These are phyloP conservation scores for Fraxinus pennsylvanica DNA, from an alignment of 257 asterid genomes.

Conservation along the genomic window DNA sequence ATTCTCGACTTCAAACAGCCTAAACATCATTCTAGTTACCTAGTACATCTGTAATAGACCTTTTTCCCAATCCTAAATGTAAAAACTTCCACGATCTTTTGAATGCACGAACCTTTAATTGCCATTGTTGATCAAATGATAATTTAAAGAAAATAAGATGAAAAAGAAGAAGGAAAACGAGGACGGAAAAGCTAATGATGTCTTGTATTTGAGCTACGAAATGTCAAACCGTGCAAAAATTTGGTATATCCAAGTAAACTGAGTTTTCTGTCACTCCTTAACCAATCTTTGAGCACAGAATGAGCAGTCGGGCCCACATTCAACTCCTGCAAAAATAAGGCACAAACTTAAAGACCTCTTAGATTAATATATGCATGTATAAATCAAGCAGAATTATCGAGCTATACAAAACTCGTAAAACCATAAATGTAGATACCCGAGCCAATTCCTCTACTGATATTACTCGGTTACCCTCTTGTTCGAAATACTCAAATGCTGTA, in stretches of 20 bases:
- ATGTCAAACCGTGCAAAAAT: slow-evolving; percentile 90
- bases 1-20: neutral
- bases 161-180: neutral
- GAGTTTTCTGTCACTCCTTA: slow-evolving; percentile 71
- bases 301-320: slow-evolving; percentile 75
- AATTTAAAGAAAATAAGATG: slow-evolving; percentile 10
- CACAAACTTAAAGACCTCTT: neutral
- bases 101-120: neutral
- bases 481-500: slow-evolving; percentile 69
- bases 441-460: slow-evolving; percentile 83
- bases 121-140: slow-evolving; percentile 11
- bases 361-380: neutral
- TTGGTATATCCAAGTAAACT: slow-evolving; percentile 78
- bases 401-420: neutral
- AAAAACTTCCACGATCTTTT: slow-evolving; percentile 1
- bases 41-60: too few relatives aligned
- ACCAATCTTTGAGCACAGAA: slow-evolving; percentile 76
- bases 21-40: slow-evolving; percentile 1
- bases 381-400: neutral
- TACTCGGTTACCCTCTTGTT: slow-evolving; percentile 76
- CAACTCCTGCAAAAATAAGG: slow-evolving; percentile 57
- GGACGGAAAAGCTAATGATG: slow-evolving; percentile 42
- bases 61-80: slow-evolving; percentile 4
- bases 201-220: slow-evolving; percentile 65
- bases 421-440: slow-evolving; percentile 47